Evolutionary conservation across 208 protist species (phyloP), one percentile per base, ranked within the genome.

Genomic region (Leishmania major): DNA sequence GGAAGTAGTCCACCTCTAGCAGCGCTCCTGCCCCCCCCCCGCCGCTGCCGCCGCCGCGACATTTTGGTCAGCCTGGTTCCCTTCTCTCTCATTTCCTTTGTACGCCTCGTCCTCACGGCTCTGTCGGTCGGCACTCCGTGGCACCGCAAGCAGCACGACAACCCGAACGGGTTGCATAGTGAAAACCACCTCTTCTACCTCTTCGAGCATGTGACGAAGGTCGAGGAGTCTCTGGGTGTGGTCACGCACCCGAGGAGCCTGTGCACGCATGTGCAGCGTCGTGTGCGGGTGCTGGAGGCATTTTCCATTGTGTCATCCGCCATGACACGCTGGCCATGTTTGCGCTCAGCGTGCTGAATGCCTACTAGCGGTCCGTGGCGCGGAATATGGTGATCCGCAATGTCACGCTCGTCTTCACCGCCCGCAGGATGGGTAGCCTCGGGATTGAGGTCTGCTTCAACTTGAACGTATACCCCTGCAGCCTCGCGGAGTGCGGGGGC

Each of bases 401-500:
- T 64, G 43, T 81, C 69, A 87, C 81, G 77, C 45, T 81, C 59
- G 57, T 91, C 86, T 72, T 91, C 69, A 67, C 85, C 8, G 89
- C 85, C 19, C 57, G 78, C 31, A 67, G 82, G 25, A 91, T 91
- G 69, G 78, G 76, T 70, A 80, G 77, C 45, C 86, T 96, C 57
- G 92, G 88, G 19, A 86, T 89, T 53, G 81, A 88, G 51, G 84
- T 89, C 25, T 86, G 82, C 70, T 81, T 96, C 67, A 92, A 90
- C 85, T 91, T 95, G 83, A 94, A 92, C 84, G 82, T 96, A 35
- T 96, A 90, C 84, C 81, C 87, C 15, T 92, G 89, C 86, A 92
- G 75, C 83, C 95, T 96, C 74, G 71, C 78, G 31, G 86, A 73
- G 62, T 96, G 93, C 83, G 85, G 85, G 15, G 74, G 62, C 25